Base-by-base conservation (phyloP, 768 basidiomycete species). In the Kwoniella mangroviensis region DNA sequence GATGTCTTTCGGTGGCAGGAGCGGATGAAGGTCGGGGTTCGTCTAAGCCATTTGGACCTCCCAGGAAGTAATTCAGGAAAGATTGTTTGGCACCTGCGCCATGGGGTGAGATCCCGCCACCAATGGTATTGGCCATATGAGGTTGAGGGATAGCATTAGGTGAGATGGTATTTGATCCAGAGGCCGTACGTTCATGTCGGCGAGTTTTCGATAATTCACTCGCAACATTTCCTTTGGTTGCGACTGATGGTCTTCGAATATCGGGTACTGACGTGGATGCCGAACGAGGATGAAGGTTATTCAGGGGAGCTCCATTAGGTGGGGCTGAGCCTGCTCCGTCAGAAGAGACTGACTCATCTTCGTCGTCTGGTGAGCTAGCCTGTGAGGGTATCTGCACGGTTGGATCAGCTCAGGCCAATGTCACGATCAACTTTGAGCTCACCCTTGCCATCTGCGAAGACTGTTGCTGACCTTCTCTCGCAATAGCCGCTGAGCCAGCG, bases 11-110 rank as follows among this genome's bases (percentile, higher is more conserved):
- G n/a, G 24, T 69, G 6, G n/a, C 71, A 34, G 69, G 59, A 17
- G 69, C 65, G 43, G 72, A 66, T 21, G 58, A 45, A 22, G 65
- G 57, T 10, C 64, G 60, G 28, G 53, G 58, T 34, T 45, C 57
- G 51, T 43, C 57, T 22, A 43, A 65, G 7, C 89, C 64, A 86
- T 85, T 69, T 89, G 84, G n/a, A 88, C 91, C 93, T 12, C 97
- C 97, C 81, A 99, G 98, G 86, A 99, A 98, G 83, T 98, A 98
- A 79, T 92, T 96, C 70, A 98, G 86, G 86, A 98, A 97, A 2
- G 92, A 92, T 78, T 98, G 97, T 73, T 91, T 88, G 13, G 94
- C 90, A 0, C 89, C 86, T 12, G 94, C 90, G 0, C 89, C 86
- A 69, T 83, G 79, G 1, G 82, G 82, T 28, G 82, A 83, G 70